Base-by-base conservation (phyloP, 441 rosid species). In the Populus tomentosa region DNA sequence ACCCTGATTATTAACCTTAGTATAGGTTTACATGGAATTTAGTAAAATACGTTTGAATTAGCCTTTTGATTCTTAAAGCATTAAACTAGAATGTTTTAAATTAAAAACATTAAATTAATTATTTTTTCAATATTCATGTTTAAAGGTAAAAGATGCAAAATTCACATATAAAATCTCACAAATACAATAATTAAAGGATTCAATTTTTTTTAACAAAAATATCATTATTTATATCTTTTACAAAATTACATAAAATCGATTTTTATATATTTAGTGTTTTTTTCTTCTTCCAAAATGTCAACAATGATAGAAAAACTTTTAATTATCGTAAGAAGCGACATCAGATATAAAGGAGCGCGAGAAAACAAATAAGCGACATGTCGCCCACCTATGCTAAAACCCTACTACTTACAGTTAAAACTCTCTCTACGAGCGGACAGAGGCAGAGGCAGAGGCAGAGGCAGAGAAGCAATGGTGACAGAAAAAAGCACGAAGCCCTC, bases 391-490 rank as follows among this genome's bases (percentile, higher is more conserved):
- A 14, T 14, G 56, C 56, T 46, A 13, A 46, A 46, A 46, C 56
- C 56, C 56, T 46, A 46, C 18, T 1, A 11, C 6, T 46, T 5
- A 0, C 6, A 4, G 56, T 46, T 46, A 46, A 46, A 46, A 46
- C 56, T 4, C 32, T 72, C 75, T 21, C 21, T 11, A 26, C 8
- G 7, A 7, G 50, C 30, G 13, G 23, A 24, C 70, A 62, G 63
- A 56, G 38, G 53, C 73, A 13, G 53, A 42, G 13, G 46, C 46
- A 3, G 46, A 42, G 53, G 53, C 6, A 13, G 20, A 11, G 56
- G 56, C 20, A 46, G 56, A 4, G 56, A 46, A 62, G 71, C 77
- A 67, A 84, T 88, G 92, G 80, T 87, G 59, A 77, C 67, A 16
- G 66, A 84, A 64, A 81, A 82, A 42, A 77, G 80, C 7, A 64